Conservation (phyloP, 441 rosid genomes). For the Erodium chrysanthum region DNA sequence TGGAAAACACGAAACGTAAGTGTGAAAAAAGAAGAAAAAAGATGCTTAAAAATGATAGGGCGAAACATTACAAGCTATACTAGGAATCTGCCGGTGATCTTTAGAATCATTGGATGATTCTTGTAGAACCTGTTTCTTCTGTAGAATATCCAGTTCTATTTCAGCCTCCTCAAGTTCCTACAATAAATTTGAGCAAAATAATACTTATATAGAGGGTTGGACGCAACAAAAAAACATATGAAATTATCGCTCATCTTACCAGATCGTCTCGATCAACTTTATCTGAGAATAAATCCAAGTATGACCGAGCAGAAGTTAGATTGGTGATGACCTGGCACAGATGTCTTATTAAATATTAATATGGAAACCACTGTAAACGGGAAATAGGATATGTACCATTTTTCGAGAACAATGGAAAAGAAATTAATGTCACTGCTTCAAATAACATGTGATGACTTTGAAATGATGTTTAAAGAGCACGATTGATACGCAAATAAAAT, state of each 20-base stretch:
- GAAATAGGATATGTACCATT: constrained; percentile 3
- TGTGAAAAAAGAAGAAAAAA: background rate
- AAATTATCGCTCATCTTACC: constrained; percentile 31
- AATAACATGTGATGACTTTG: background rate
- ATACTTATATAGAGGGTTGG: constrained; percentile 10
- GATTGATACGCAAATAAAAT: too few species aligned
- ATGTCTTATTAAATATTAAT: constrained; percentile 7
- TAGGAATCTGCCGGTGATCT: constrained; percentile 27
- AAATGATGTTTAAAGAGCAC: background rate
- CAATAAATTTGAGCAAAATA: constrained; percentile 17
- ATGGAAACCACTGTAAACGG: constrained; percentile 3
- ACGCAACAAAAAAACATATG: constrained; percentile 17
- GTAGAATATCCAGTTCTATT: constrained; percentile 53
- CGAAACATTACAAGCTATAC: constrained; percentile 26
- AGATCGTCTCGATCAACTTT: constrained; percentile 40
- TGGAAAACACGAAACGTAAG: constrained; percentile 26
- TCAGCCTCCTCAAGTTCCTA: constrained; percentile 76
- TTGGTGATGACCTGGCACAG: constrained; percentile 48
- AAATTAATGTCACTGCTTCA: background rate
- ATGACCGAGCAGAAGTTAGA: constrained; percentile 59
- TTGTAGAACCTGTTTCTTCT: constrained; percentile 29
- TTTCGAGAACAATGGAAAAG: constrained; percentile 1
- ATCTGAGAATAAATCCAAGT: constrained; percentile 49
- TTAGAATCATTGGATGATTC: constrained; percentile 28
- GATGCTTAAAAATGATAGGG: background rate